Conservation (phyloP, 1,284 basidiomycete genomes). For the Boletus hoseneyae region DNA sequence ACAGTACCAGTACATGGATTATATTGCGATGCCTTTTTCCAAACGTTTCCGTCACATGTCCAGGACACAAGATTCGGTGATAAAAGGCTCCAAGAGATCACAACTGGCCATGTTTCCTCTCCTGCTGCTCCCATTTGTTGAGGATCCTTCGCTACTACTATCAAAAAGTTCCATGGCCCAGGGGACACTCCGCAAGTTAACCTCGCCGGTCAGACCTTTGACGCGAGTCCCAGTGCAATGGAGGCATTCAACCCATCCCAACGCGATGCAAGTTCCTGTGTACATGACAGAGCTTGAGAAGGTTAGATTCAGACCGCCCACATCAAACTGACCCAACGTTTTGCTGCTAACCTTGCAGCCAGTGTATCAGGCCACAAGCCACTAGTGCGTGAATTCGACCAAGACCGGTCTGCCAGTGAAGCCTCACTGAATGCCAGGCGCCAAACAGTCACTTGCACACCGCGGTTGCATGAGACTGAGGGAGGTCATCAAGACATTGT, state of each 20-base stretch:
- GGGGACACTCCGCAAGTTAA: conserved; percentile 15
- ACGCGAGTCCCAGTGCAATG: conserved; percentile 16
- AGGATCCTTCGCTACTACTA: conserved; percentile 21
- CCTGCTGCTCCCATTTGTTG: conserved; percentile 21
- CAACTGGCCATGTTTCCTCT: neutral
- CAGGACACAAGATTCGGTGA: too few species aligned
- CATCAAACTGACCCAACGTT: neutral
- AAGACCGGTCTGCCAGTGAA: neutral
- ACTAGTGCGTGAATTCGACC: conserved; percentile 36
- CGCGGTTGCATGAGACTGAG: conserved; percentile 57
- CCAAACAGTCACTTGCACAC: conserved; percentile 48
- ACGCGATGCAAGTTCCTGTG: conserved; percentile 62
- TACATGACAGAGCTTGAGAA: conserved; percentile 86
- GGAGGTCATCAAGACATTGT: conserved; percentile 62
- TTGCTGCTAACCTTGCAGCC: conserved; percentile 44
- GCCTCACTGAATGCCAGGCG: conserved; percentile 12
- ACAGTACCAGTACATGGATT: too few species aligned
- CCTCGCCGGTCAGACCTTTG: conserved; percentile 26
- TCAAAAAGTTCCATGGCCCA: conserved; percentile 9
- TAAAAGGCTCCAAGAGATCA: too few species aligned
- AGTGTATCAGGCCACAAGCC: conserved; percentile 34
- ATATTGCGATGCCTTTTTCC: too few species aligned
- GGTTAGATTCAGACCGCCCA: conserved; percentile 37
- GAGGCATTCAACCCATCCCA: conserved; percentile 59
- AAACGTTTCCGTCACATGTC: too few species aligned